Evolutionary conservation across 106 monocot species (phyloP).

Genomic region (Acanthochlamys bracteata): DNA sequence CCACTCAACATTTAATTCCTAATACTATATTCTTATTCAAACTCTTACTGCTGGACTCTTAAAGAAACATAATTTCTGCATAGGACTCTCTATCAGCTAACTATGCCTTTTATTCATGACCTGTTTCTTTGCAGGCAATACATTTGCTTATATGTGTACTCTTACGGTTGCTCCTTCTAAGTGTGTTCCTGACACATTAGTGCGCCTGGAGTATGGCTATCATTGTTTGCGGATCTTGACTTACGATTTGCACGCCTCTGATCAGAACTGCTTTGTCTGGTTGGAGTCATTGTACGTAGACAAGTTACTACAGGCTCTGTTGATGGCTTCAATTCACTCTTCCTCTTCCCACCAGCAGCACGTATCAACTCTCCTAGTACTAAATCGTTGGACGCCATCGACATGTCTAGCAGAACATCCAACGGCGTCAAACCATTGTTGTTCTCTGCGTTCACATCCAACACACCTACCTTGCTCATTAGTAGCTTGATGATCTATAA

Average conservation of each 20-base stretch:
- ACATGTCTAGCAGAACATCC: constrained; percentile 19
- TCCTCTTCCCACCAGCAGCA: constrained; percentile 12
- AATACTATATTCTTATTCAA: no score
- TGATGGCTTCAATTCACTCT: not conserved
- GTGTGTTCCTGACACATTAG: not conserved
- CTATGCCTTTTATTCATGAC: no score
- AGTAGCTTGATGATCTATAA: not conserved
- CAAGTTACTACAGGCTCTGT: not conserved
- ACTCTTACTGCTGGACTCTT: no score
- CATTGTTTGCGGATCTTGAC: not conserved
- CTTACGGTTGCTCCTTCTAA: no score
- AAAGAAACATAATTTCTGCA: no score
- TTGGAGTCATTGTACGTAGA: not conserved
- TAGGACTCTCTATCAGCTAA: no score
- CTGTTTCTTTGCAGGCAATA: no score
- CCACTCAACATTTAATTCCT: no score
- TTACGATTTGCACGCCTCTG: not conserved
- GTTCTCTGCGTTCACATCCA: constrained; percentile 16
- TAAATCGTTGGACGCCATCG: constrained; percentile 12
- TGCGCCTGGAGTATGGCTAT: not conserved
- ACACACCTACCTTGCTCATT: not conserved
- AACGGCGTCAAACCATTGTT: constrained; percentile 9
- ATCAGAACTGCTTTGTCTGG: not conserved
- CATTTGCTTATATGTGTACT: no score
- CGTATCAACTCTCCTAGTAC: constrained; percentile 17